Evolutionary conservation across 345 rosid species (phyloP), one percentile per base, ranked within the genome.

Genomic region (Clausena lansium): DNA sequence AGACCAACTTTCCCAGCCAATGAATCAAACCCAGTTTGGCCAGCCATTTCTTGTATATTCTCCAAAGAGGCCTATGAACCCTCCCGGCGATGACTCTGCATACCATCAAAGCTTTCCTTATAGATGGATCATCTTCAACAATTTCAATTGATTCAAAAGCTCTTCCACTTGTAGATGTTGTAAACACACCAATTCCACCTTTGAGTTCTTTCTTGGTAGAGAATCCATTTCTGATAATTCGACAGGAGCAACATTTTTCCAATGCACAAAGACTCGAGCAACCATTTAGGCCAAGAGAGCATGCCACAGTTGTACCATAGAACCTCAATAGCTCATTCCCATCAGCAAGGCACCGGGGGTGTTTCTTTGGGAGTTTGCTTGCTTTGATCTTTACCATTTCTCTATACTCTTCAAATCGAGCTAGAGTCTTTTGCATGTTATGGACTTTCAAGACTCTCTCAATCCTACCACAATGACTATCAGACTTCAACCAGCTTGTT

Each of bases 61-160:
- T 93, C 98, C 83, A 95, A 79, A 22, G 98, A 22, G 98, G 98
- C 83, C 93, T 85, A 76, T 95, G 99, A 59, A 95, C 99, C 79
- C 99, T 92, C 24, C 99, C 99, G 2, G 99, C 99, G 32, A 95
- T 92, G 22, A 95, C 99, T 81, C 99, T 79, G 83, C 99, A 95
- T 33, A 95, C 99, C 47, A 95, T 88, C 89, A 95, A 79, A 38
- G 95, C 99, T 80, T 92, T 95, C 88, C 98, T 90, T 45, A 76
- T 71, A 47, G 80, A 83, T 36, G 87, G 85, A 58, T 88, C 88
- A 17, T 73, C 87, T 68, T 84, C 91, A 1, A 82, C 69, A 24
- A 83, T 68, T 73, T 79, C 83, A 22, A 88, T 91, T 10, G 89
- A 86, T 74, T 93, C 97, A 66, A 87, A 95, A 7, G 99, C 99